Base-by-base conservation (phyloP, 768 basidiomycete species). In the Mrakia blollopis region DNA sequence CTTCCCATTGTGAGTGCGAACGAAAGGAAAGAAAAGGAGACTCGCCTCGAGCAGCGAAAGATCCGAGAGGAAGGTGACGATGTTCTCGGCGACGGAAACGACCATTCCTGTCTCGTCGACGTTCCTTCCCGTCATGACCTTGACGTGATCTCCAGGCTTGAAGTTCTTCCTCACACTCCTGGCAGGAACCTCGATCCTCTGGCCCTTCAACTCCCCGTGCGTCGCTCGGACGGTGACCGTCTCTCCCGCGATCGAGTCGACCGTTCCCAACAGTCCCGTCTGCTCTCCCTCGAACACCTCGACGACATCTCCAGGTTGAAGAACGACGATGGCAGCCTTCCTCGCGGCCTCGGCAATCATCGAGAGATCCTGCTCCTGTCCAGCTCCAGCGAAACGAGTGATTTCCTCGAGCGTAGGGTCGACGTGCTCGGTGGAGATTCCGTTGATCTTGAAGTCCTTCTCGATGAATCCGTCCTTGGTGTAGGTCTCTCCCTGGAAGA, bases 221-320 rank as follows among this genome's bases (percentile, higher is more conserved):
- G 89, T 85, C 2, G 92, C 92, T 47, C 89, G 89, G 78, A 99
- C 88, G 2, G 91, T 89, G 47, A 98, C 92, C 16, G 94, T 88
- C 78, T 98, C 94, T 79, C 91, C 89, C 41, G 88, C 87, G 79
- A 98, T 92, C 74, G 93, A 91, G 78, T 95, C 93, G 37, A 99
- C 93, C 16, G 91, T 88, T 84, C 97, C 97, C 79, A 93, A 90
- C 13, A 97, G 88, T 78, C 97, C 97, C 10, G 91, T 87, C 82
- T 98, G 94, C 84, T 98, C 94, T 61, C 97, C 97, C 83, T 98
- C 94, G 80, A 94, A 94, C 21, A 98, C 93, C 82, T 99, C 97
- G 65, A 99, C 90, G 80, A 94, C 92, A 84, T 99, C 97, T 68
- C 97, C 97, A 0, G 97, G 97, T 82, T 97, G 94, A n/a, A 99